Evolutionary conservation across 345 rosid genomes (phyloP).

Genomic region (Eucalyptus pauciflora): DNA sequence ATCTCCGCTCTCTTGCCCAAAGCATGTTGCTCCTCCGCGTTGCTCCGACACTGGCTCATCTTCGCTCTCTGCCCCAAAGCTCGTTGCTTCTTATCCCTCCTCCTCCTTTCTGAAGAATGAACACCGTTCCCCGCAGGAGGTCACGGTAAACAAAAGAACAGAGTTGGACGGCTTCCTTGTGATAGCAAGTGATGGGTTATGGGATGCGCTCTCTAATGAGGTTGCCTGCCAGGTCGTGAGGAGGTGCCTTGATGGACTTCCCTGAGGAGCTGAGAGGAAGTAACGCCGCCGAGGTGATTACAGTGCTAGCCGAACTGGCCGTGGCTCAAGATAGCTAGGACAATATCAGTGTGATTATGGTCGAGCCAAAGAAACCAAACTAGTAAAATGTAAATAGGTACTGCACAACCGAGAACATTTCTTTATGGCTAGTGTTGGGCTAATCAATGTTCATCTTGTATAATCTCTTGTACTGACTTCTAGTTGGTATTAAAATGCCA

Average conservation of each 20-base stretch:
- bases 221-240: background rate
- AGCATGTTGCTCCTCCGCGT: too few relatives aligned
- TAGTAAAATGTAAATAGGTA: background rate
- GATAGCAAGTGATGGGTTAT: slow-evolving; percentile 22
- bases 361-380: slow-evolving; percentile 1
- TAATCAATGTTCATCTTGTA: background rate
- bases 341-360: slow-evolving; percentile 22
- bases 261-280: background rate
- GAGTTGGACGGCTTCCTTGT: slow-evolving; percentile 10
- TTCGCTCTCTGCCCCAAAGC: too few relatives aligned
- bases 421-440: background rate
- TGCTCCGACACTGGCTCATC: too few relatives aligned
- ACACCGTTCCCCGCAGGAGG: too few relatives aligned
- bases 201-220: slow-evolving; percentile 28
- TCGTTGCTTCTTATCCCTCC: too few relatives aligned
- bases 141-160: background rate
- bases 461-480: background rate
- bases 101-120: too few relatives aligned
- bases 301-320: slow-evolving; percentile 13
- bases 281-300: slow-evolving; percentile 5
- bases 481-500: background rate
- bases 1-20: too few relatives aligned
- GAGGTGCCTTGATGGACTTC: background rate
- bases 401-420: background rate
- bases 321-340: slow-evolving; percentile 22